Base-by-base conservation (phyloP, 2,329 filamentous ascomycete species). In the Talaromyces pinophilus region DNA sequence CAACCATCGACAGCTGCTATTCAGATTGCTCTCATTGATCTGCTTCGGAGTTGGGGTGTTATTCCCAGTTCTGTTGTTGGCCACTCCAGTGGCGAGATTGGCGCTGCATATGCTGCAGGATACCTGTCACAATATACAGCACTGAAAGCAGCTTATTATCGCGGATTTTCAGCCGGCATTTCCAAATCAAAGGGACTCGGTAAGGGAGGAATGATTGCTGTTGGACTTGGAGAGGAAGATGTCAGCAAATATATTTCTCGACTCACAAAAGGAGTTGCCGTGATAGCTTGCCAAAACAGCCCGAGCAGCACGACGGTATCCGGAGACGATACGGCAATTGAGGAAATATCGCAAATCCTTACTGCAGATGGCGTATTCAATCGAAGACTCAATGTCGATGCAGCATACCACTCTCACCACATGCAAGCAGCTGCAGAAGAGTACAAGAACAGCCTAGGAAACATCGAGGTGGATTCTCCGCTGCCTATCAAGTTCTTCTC, bases 211-310 rank as follows among this genome's bases (percentile, higher is more conserved):
- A 77, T 77, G 75, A 68, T 74, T 52, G 73, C 75, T 13, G 69
- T 72, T 50, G 75, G 73, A 0, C 67, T 67, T 8, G 48, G 72
- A 13, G 54, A 65, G 33, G 70, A 66, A 54, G 68, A 65, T 15
- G 70, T 69, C 59, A 55, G 67, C 8, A 69, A 70, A 33, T 61
- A 54, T 46, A 46, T 63, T 60, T 42, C 60, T 22, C 55, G 62
- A 15, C 59, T 70, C 11, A 75, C 70, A 40, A 71, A 72, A 62
- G 17, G 69, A 10, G 60, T 70, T 35, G 69, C 75, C 2, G 71
- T 71, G 30, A 71, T 80, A 17, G 81, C 77, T 1, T 80, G 78
- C 44, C 70, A 77, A 40, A 82, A 82, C 69, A 77, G 74, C 10
- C 75, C 75, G 0, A 66, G 66, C 3, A 80, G 74, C 46, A 71